phyloP scores from a whole-genome alignment of 345 rosid species.

The Cardamine chenopodiifolia region DNA sequence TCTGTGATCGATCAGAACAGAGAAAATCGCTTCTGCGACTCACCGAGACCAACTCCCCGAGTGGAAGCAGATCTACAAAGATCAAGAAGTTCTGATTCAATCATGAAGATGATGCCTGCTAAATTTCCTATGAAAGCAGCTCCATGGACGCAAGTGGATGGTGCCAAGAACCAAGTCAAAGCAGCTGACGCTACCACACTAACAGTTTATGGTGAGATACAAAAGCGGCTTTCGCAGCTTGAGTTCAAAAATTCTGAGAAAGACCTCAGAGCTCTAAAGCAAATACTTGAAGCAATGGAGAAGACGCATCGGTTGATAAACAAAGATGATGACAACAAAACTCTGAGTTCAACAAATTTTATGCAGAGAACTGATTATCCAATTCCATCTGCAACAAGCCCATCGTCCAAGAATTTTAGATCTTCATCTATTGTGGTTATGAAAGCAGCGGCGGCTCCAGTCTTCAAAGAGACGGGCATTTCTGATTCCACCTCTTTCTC shows the following conservation, averaged over 20 bases:
- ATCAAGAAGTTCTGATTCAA: constrained; percentile 46
- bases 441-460: constrained; percentile 53
- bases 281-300: constrained; percentile 84
- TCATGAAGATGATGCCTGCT: constrained; percentile 49
- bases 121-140: constrained; percentile 67
- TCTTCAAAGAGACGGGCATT: constrained; percentile 39
- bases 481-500: constrained; percentile 39
- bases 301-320: constrained; percentile 51
- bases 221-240: constrained; percentile 73
- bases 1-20: constrained; percentile 39
- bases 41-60: constrained; percentile 50
- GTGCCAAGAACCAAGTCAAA: constrained; percentile 51
- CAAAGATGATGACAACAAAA: constrained; percentile 46
- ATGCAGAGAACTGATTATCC: constrained; percentile 45
- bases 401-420: constrained; percentile 50
- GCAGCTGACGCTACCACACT: constrained; percentile 45
- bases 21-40: constrained; percentile 46
- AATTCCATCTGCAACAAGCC: constrained; percentile 46
- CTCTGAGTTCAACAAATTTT: constrained; percentile 36
- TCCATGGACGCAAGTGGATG: constrained; percentile 68
- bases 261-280: constrained; percentile 87
- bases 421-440: constrained; percentile 56
- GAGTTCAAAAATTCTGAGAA: constrained; percentile 78
- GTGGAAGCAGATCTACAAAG: constrained; percentile 53
- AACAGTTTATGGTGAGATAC: constrained; percentile 75